These are phyloP conservation scores for Canariomyces notabilis DNA, from an alignment of 2,329 filamentous ascomycete genomes.

Conservation along the genomic window DNA sequence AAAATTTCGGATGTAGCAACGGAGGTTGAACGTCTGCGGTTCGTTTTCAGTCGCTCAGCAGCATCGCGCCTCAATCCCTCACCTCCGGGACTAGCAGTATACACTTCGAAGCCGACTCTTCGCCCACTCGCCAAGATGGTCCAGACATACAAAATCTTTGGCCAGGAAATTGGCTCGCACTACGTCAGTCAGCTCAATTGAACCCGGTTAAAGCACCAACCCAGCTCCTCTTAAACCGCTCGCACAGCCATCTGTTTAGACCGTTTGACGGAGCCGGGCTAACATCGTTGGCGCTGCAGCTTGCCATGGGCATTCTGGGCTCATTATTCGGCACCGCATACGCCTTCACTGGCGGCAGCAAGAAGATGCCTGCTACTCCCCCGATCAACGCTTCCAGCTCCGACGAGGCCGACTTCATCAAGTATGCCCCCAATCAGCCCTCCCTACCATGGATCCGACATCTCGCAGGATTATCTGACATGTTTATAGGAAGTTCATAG, in stretches of 20 bases:
- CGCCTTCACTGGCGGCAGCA: constrained; percentile 42
- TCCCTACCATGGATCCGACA: constrained; percentile 5
- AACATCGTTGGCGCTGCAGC: constrained; percentile 34
- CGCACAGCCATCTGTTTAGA: background rate
- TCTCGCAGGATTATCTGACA: constrained; percentile 14
- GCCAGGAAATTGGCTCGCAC: constrained; percentile 57
- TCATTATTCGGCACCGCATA: constrained; percentile 47
- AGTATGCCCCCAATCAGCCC: constrained; percentile 44
- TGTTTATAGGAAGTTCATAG: constrained; percentile 42
- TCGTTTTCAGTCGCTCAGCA: constrained; percentile 20
- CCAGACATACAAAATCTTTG: constrained; percentile 50
- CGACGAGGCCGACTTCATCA: constrained; percentile 62
- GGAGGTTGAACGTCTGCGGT: constrained; percentile 20
- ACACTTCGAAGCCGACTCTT: constrained; percentile 27
- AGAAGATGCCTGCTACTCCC: constrained; percentile 41
- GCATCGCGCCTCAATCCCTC: constrained; percentile 15
- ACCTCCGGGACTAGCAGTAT: constrained; percentile 25
- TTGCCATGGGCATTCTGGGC: constrained; percentile 53
- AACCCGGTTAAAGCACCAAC: constrained; percentile 2
- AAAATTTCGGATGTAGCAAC: constrained; percentile 23
- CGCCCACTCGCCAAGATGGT: constrained; percentile 39
- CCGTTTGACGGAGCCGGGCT: constrained; percentile 16
- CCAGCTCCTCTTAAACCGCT: constrained; percentile 2
- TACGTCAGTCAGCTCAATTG: constrained; percentile 42
- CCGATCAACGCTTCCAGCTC: constrained; percentile 58